These are phyloP conservation scores for Lecanoromycetidae sp. DNA, from an alignment of 2,329 filamentous ascomycete genomes.

Conservation along the genomic window DNA sequence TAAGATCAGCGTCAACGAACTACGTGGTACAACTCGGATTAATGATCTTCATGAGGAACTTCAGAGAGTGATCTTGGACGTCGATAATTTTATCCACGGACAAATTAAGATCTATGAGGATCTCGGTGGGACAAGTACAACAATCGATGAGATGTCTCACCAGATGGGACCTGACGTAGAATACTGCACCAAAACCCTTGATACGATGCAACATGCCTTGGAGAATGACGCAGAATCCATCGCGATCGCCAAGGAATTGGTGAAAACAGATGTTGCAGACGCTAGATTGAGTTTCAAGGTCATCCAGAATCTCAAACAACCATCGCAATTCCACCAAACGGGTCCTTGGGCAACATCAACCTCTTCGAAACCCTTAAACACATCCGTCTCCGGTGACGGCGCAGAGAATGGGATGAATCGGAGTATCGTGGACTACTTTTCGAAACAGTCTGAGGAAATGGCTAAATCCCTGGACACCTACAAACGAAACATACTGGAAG, in stretches of 20 bases:
- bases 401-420: slow-evolving; percentile 39
- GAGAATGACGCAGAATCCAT: slow-evolving; percentile 52
- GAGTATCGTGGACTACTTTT: slow-evolving; percentile 54
- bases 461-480: slow-evolving; percentile 45
- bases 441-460: slow-evolving; percentile 51
- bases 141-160: slow-evolving; percentile 50
- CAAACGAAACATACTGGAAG: slow-evolving; percentile 48
- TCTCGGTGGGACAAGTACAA: slow-evolving; percentile 34
- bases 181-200: slow-evolving; percentile 48
- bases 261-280: slow-evolving; percentile 56
- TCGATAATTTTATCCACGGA: slow-evolving; percentile 68
- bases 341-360: slow-evolving; percentile 14
- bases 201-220: slow-evolving; percentile 50
- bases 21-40: slow-evolving; percentile 81
- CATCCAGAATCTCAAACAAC: slow-evolving; percentile 62
- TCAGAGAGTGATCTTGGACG: slow-evolving; percentile 61
- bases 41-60: slow-evolving; percentile 76
- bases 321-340: slow-evolving; percentile 48
- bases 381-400: slow-evolving; percentile 33
- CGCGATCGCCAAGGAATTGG: slow-evolving; percentile 42
- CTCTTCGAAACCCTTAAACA: slow-evolving; percentile 10
- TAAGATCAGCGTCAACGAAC: slow-evolving; percentile 63
- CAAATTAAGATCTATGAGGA: slow-evolving; percentile 70
- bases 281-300: slow-evolving; percentile 61
- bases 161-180: slow-evolving; percentile 55